Evolutionary conservation across 139 green algal species (phyloP).

Genomic region (Dunaliella primolecta): DNA sequence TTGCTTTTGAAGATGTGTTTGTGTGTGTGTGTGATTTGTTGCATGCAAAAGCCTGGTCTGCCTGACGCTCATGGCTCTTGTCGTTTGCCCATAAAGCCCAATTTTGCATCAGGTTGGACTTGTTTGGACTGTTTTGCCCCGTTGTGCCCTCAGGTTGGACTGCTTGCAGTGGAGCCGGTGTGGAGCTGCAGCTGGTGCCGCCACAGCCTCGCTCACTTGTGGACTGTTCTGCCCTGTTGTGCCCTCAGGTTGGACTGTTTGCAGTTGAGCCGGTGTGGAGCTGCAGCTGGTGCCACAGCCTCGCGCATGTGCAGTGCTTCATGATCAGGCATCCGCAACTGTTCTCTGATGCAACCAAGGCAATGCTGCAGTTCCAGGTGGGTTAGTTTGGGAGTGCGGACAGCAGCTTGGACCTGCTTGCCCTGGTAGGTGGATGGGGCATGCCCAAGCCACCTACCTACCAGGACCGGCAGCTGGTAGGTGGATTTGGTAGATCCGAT

Average conservation of each 20-base stretch:
- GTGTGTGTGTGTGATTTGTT: background rate
- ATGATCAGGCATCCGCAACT: slow-evolving; percentile 24
- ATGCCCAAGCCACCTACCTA: no score
- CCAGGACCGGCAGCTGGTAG: no score
- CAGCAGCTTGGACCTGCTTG: no score
- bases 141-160: slow-evolving; percentile 33
- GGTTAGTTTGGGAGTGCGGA: no score
- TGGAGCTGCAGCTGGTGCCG: slow-evolving; percentile 75
- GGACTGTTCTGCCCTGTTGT: no score
- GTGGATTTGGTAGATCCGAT: no score
- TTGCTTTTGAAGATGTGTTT: background rate
- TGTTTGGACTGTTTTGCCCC: no score
- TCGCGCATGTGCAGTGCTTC: slow-evolving; percentile 66
- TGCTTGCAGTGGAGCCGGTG: slow-evolving; percentile 60
- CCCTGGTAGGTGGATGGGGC: no score
- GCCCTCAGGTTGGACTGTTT: slow-evolving; percentile 47
- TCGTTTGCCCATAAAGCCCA: background rate
- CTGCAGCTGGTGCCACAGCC: slow-evolving; percentile 60
- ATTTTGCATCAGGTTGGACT: background rate
- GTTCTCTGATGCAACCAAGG: slow-evolving; percentile 17
- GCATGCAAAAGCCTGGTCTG: background rate
- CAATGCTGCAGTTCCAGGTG: slow-evolving; percentile 18
- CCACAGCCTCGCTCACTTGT: slow-evolving; percentile 56
- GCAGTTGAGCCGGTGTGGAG: slow-evolving; percentile 66
- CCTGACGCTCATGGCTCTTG: background rate